phyloP scores from a whole-genome alignment of 192 early-diverging fungal species.

The Radiomyces spectabilis region DNA sequence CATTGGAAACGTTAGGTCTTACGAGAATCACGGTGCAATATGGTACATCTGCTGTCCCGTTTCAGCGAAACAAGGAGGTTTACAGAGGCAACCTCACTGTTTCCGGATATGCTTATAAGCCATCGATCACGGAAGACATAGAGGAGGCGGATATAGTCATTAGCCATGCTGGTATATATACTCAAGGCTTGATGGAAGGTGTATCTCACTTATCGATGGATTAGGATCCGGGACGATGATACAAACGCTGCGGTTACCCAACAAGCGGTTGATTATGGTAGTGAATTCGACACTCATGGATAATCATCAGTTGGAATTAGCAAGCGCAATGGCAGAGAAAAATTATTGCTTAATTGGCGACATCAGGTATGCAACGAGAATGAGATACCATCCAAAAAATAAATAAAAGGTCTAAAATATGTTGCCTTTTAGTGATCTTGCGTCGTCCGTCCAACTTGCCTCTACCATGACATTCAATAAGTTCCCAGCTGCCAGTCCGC shows the following conservation, averaged over 20 bases:
- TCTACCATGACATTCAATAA: background rate
- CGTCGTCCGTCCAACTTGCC: background rate
- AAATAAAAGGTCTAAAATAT: too few species aligned
- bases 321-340: conserved; percentile 49
- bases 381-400: background rate
- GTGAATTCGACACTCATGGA: conserved; percentile 75
- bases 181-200: too few species aligned
- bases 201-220: too few species aligned
- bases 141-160: conserved; percentile 66
- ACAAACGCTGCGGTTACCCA: conserved; percentile 57
- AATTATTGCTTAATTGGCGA: conserved; percentile 44
- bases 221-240: conserved; percentile 80
- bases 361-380: conserved; percentile 19
- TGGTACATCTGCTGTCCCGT: conserved; percentile 39
- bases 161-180: conserved; percentile 62
- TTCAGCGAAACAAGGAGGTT: conserved; percentile 3
- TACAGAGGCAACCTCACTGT: conserved; percentile 24
- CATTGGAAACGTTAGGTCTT: conserved; percentile 43
- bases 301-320: conserved; percentile 86
- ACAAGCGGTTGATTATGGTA: conserved; percentile 61
- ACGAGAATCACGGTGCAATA: conserved; percentile 60
- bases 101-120: conserved; percentile 50
- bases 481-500: background rate
- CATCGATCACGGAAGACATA: conserved; percentile 45
- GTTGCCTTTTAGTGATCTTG: background rate